These are phyloP conservation scores for Colletotrichum sp. DNA, from an alignment of 2,329 filamentous ascomycete species.

Conservation along the genomic window DNA sequence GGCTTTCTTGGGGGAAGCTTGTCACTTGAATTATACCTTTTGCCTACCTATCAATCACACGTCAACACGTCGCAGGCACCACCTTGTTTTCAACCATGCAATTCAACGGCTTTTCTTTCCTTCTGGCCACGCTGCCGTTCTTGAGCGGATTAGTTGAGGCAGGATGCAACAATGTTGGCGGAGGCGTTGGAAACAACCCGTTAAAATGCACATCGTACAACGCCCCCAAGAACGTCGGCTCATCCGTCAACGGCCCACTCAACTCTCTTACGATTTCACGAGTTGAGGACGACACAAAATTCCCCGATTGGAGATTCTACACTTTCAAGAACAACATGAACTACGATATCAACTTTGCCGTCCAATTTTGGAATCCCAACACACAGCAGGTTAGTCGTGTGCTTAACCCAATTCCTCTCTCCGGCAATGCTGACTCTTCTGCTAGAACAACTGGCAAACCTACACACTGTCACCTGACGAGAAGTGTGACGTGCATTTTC, in stretches of 20 bases:
- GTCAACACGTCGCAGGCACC: background rate
- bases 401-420: fast-evolving
- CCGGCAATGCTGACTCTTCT: background rate
- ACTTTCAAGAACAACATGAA: background rate
- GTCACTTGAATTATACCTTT: background rate
- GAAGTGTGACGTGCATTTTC: background rate
- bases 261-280: background rate
- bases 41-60: background rate
- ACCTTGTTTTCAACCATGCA: background rate
- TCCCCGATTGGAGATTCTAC: background rate
- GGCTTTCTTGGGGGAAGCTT: background rate
- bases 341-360: background rate
- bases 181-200: background rate
- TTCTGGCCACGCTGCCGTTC: background rate
- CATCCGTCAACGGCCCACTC: background rate
- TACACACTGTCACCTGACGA: background rate
- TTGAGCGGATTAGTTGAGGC: background rate
- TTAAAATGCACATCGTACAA: background rate
- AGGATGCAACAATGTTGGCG: background rate
- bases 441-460: background rate
- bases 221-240: background rate
- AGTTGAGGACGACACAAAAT: background rate
- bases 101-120: background rate
- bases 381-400: background rate
- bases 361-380: background rate